These are phyloP conservation scores for Oryza meridionalis DNA, from an alignment of 176 grass and related monocot species.

Conservation along the genomic window DNA sequence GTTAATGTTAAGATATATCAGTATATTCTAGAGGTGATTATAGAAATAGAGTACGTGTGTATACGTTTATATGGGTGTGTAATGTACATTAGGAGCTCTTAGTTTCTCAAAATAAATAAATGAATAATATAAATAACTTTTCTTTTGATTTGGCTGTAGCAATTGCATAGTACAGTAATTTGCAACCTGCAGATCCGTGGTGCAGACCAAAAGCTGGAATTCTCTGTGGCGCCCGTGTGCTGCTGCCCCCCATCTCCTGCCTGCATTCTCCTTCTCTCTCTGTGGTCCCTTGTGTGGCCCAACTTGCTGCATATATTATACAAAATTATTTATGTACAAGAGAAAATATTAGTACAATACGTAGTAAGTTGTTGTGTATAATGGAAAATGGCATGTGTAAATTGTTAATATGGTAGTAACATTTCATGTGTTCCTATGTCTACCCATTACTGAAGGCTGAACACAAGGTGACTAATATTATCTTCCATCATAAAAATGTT, in stretches of 20 bases:
- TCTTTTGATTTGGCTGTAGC: slow-evolving; percentile 3
- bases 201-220: slow-evolving; percentile 46
- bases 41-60: no score
- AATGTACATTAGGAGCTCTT: no score
- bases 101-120: no score
- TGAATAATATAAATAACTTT: neutral
- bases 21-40: no score
- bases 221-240: slow-evolving; percentile 48
- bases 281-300: neutral
- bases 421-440: no score
- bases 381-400: neutral
- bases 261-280: neutral
- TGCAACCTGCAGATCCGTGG: slow-evolving; percentile 32
- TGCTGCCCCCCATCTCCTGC: neutral
- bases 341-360: neutral
- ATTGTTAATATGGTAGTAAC: neutral
- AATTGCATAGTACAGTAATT: slow-evolving; percentile 12
- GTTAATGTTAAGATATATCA: no score
- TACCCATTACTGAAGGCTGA: no score
- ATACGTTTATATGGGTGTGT: no score
- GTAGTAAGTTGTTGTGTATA: neutral
- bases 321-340: neutral
- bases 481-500: no score
- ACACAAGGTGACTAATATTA: neutral
- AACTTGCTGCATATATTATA: slow-evolving; percentile 1